Evolutionary conservation across 2,329 filamentous ascomycete species (phyloP).

Genomic region (Lachnellula occidentalis): DNA sequence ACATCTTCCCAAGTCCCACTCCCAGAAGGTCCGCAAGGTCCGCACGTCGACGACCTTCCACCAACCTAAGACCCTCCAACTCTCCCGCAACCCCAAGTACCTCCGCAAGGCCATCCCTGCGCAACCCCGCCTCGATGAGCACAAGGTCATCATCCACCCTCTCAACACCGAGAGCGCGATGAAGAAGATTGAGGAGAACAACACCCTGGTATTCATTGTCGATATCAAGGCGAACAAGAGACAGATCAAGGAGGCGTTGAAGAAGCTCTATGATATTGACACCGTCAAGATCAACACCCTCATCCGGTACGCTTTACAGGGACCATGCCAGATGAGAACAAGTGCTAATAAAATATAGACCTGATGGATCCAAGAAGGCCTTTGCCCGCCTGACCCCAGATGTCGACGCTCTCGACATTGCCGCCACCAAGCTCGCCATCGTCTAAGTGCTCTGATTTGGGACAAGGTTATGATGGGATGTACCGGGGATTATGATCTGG

Average conservation of each 20-base stretch:
- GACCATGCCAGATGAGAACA: background rate
- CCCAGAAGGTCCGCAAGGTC: conserved; percentile 90
- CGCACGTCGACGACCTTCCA: conserved; percentile 93
- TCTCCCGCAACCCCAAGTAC: conserved; percentile 91
- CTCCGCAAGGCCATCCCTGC: conserved; percentile 91
- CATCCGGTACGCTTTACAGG: conserved; percentile 65
- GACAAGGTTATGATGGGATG: conserved; percentile 32
- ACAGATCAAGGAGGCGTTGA: conserved; percentile 96
- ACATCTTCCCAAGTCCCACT: conserved; percentile 48
- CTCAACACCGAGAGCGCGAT: conserved; percentile 99
- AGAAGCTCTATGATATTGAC: conserved; percentile 99
- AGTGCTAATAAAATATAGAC: conserved; percentile 45
- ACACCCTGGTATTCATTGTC: conserved; percentile 97
- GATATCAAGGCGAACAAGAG: conserved; percentile 98
- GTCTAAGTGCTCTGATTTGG: conserved; percentile 62
- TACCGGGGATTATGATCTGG: conserved; percentile 19
- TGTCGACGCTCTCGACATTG: conserved; percentile 98
- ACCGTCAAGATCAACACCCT: conserved; percentile 99
- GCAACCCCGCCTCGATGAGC: conserved; percentile 87
- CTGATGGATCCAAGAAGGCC: conserved; percentile 98
- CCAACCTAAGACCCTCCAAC: conserved; percentile 90
- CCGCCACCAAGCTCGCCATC: conserved; percentile 96
- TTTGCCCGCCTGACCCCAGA: conserved; percentile 93
- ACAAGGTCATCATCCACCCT: conserved; percentile 96
- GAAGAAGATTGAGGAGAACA: conserved; percentile 99